Evolutionary conservation across 768 basidiomycete genomes (phyloP).

Genomic region (Mycena amicta): DNA sequence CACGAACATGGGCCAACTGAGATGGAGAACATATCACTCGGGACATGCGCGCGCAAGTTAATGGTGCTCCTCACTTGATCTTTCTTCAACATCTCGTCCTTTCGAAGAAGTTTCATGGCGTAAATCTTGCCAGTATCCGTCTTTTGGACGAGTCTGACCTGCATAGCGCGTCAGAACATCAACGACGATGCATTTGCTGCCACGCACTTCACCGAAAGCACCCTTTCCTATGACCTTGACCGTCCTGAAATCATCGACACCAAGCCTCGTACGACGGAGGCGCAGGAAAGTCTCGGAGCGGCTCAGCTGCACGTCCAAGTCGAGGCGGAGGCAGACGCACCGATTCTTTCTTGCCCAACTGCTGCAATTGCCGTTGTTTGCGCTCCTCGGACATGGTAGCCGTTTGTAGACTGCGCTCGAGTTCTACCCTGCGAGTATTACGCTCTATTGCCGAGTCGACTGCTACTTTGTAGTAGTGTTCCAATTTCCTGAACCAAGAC

Average conservation of each 20-base stretch:
- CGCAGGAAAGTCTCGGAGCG: constrained; percentile 67
- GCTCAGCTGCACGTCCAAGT: background rate
- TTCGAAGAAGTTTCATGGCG: constrained; percentile 97
- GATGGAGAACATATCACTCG: constrained; percentile 1
- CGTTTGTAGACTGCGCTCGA: constrained; percentile 69
- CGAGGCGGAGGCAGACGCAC: constrained; percentile 1
- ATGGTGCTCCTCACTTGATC: constrained; percentile 71
- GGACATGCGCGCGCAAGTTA: background rate
- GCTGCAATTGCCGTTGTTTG: constrained; percentile 80
- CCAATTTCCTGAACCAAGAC: constrained; percentile 46
- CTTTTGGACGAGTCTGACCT: constrained; percentile 95
- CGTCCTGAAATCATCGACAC: constrained; percentile 90
- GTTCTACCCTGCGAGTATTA: constrained; percentile 65
- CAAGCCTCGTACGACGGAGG: constrained; percentile 84
- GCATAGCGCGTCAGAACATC: constrained; percentile 14
- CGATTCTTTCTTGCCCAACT: constrained; percentile 86
- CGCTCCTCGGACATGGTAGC: constrained; percentile 76
- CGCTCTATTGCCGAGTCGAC: constrained; percentile 95
- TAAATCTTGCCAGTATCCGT: constrained; percentile 97
- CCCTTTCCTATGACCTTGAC: constrained; percentile 99
- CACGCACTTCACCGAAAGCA: constrained; percentile 91
- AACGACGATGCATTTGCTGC: background rate
- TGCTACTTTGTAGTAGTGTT: constrained; percentile 95
- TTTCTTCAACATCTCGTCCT: constrained; percentile 99
- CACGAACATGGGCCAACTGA: constrained; percentile 95